Conservation (phyloP, 345 rosid species). For the Mangifera indica region DNA sequence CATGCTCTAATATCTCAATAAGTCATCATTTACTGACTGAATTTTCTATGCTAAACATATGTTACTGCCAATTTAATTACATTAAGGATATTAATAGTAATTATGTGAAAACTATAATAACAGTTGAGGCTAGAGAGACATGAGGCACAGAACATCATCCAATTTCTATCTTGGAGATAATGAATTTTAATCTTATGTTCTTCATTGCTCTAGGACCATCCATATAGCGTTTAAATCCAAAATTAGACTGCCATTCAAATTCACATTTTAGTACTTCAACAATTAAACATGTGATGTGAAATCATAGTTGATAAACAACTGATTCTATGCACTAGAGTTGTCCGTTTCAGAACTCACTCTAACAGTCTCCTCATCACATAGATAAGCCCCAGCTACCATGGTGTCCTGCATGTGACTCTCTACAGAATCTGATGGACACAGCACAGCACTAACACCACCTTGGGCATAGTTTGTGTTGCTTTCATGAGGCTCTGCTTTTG, state of each 20-base stretch:
- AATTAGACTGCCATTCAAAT: constrained; percentile 2
- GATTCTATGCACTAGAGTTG: not conserved
- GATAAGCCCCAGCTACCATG: constrained; percentile 91
- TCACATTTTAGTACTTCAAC: not conserved
- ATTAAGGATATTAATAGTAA: not conserved
- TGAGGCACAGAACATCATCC: not conserved
- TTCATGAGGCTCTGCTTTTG: constrained; percentile 97
- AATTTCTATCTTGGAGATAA: not conserved
- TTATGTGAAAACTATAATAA: not conserved
- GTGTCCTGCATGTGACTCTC: constrained; percentile 99
- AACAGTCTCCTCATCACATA: constrained; percentile 93
- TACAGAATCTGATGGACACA: constrained; percentile 90
- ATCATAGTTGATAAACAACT: constrained; percentile 9
- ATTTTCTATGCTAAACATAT: not conserved
- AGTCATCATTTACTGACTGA: not conserved
- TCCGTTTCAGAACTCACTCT: constrained; percentile 54
- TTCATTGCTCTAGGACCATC: no score
- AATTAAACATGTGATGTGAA: not conserved
- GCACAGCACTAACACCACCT: constrained; percentile 97
- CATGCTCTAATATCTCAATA: constrained; percentile 13
- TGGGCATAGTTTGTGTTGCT: constrained; percentile 98
- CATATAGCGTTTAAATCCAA: not conserved
- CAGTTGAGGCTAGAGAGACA: not conserved
- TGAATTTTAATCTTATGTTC: not conserved
- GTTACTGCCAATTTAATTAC: not conserved